These are phyloP conservation scores for Fusarium sp. DNA, from an alignment of 2,329 filamentous ascomycete species.

Conservation along the genomic window DNA sequence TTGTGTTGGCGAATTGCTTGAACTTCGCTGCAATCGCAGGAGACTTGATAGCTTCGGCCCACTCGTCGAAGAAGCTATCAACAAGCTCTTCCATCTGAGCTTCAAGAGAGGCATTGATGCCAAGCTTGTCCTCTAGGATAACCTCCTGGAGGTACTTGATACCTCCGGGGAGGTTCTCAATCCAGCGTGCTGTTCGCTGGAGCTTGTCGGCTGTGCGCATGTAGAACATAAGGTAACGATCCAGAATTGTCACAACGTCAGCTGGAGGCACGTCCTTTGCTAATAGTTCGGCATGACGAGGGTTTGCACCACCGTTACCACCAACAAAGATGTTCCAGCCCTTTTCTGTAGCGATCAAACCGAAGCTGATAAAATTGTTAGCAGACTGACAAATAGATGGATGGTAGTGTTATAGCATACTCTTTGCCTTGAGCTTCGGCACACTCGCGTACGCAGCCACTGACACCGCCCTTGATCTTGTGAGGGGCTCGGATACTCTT, in stretches of 20 bases:
- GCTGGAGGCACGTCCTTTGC: slow-evolving; percentile 87
- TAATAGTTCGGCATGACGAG: slow-evolving; percentile 82
- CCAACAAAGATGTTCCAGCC: slow-evolving; percentile 94
- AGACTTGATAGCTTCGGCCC: slow-evolving; percentile 82
- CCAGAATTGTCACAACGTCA: slow-evolving; percentile 84
- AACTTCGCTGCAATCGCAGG: slow-evolving; percentile 78
- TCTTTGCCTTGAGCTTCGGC: slow-evolving; percentile 95
- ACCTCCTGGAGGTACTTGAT: slow-evolving; percentile 86
- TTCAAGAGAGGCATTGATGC: slow-evolving; percentile 86
- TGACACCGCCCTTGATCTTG: slow-evolving; percentile 92
- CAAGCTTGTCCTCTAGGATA: slow-evolving; percentile 85
- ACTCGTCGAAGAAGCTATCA: slow-evolving; percentile 88
- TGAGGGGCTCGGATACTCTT: slow-evolving; percentile 91
- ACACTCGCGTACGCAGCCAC: slow-evolving; percentile 91
- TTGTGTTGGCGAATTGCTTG: slow-evolving; percentile 85
- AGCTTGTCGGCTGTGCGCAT: slow-evolving; percentile 92
- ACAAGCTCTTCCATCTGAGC: slow-evolving; percentile 89
- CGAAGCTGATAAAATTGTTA: slow-evolving; percentile 69
- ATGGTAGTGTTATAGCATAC: slow-evolving; percentile 58
- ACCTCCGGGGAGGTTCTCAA: slow-evolving; percentile 85
- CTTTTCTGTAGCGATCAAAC: slow-evolving; percentile 90
- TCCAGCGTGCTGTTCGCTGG: slow-evolving; percentile 88
- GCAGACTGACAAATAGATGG: not conserved
- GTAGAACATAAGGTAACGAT: slow-evolving; percentile 93
- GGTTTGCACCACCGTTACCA: slow-evolving; percentile 89